Evolutionary conservation across 2,329 filamentous ascomycete genomes (phyloP).

Genomic region (Fusarium albosuccineum): DNA sequence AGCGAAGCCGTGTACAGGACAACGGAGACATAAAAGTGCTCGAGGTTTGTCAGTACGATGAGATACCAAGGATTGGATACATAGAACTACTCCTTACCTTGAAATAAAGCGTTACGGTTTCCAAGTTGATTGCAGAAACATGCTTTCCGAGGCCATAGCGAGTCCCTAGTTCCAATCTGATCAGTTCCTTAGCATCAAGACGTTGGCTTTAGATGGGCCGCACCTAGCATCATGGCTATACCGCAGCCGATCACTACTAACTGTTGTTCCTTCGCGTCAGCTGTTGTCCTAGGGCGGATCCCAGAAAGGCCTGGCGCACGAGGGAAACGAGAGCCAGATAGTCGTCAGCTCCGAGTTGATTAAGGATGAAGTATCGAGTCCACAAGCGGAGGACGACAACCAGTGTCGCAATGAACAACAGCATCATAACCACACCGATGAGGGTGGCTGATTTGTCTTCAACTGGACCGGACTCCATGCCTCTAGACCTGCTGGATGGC

Average conservation of each 20-base stretch:
- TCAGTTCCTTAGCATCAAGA: not conserved
- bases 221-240: slow-evolving; percentile 2
- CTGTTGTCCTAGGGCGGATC: not conserved
- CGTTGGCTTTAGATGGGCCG: not conserved
- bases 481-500: not conserved
- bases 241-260: slow-evolving; percentile 1
- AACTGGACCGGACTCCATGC: not conserved
- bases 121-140: not conserved
- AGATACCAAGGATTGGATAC: not conserved
- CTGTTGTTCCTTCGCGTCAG: not conserved
- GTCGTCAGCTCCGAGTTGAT: slow-evolving; percentile 1
- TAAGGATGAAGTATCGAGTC: slow-evolving; percentile 2
- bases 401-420: not conserved
- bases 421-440: not conserved
- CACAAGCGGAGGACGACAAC: not conserved
- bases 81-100: not conserved
- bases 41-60: not conserved
- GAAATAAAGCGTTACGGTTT: not conserved
- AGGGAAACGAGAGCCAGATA: not conserved
- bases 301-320: not conserved
- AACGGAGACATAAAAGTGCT: not conserved
- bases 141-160: slow-evolving; percentile 6
- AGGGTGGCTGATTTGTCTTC: slow-evolving; percentile 1
- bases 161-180: not conserved
- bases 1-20: not conserved